Evolutionary conservation across 2,329 filamentous ascomycete species (phyloP).

Genomic region (Aspergillus sp.): DNA sequence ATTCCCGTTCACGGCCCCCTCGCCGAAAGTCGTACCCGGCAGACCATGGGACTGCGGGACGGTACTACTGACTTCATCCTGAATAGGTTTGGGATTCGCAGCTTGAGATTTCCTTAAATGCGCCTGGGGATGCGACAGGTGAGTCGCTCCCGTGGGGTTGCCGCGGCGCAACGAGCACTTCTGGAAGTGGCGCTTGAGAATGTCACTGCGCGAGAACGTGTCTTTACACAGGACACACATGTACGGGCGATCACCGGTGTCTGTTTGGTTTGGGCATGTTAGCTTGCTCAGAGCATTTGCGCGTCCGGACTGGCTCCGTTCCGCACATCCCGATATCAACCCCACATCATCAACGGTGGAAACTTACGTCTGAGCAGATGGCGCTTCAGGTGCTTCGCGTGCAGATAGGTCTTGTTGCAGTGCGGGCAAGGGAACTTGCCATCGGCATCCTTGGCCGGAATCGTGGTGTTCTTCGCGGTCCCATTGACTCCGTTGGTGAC

Average conservation of each 20-base stretch:
- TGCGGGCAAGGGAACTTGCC: slow-evolving; percentile 98
- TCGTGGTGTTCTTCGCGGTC: slow-evolving; percentile 73
- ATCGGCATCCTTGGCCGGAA: slow-evolving; percentile 92
- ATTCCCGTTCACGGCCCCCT: slow-evolving; percentile 44
- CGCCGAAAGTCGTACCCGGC: slow-evolving; percentile 43
- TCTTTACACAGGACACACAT: slow-evolving; percentile 98
- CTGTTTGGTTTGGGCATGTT: slow-evolving; percentile 49
- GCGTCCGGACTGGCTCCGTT: too few relatives aligned
- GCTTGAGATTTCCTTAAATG: slow-evolving; percentile 73
- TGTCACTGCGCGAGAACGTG: slow-evolving; percentile 96
- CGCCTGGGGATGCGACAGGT: slow-evolving; percentile 88
- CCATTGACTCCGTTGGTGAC: slow-evolving; percentile 62
- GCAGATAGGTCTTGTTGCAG: slow-evolving; percentile 96
- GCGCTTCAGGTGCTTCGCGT: slow-evolving; percentile 95
- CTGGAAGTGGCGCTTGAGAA: slow-evolving; percentile 97
- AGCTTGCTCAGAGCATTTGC: slow-evolving; percentile 6
- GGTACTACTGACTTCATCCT: slow-evolving; percentile 47
- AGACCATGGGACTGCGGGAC: slow-evolving; percentile 44
- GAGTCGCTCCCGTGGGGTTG: slow-evolving; percentile 91
- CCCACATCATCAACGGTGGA: neutral
- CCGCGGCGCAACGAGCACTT: slow-evolving; percentile 97
- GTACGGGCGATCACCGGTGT: slow-evolving; percentile 96
- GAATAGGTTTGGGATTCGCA: slow-evolving; percentile 40
- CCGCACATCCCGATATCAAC: too few relatives aligned
- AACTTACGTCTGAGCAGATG: slow-evolving; percentile 95